A percentile compares a stretch with the other conserved stretches of the same genome.
Evolutionary conservation across 257 asterid genomes (phyloP).

Genomic region (Nicotiana knightiana): DNA sequence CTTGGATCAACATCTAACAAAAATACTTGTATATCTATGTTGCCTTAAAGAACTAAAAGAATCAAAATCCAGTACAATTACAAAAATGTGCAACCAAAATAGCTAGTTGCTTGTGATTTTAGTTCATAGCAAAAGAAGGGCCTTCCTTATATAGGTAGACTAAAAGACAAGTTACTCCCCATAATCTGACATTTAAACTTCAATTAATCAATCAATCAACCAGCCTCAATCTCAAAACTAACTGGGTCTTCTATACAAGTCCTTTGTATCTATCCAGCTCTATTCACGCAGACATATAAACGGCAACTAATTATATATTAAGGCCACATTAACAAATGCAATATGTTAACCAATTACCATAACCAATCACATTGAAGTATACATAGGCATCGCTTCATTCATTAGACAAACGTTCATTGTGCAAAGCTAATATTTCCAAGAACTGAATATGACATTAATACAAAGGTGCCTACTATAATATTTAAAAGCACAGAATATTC

Average conservation of each 20-base stretch:
- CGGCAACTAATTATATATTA: not conserved
- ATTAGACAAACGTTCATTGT: not conserved
- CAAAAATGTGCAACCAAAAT: not conserved
- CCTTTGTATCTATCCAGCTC: not conserved
- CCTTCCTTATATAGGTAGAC: not conserved
- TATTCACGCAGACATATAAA: not conserved
- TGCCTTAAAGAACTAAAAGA: not conserved
- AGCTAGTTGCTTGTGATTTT: not conserved
- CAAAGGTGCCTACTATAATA: not conserved
- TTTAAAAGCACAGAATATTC: not conserved
- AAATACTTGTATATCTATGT: not conserved
- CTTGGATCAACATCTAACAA: not conserved
- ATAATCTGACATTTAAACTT: not conserved
- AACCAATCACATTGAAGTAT: not conserved
- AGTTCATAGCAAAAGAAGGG: not conserved
- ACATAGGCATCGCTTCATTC: not conserved
- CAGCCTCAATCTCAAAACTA: not conserved
- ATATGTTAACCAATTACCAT: not conserved
- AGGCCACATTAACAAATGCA: not conserved
- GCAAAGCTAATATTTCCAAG: not conserved
- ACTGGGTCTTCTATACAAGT: not conserved
- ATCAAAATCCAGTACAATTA: not conserved
- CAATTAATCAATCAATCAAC: too few relatives aligned
- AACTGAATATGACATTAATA: not conserved
- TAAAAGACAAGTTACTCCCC: not conserved